Conservation (phyloP, 2,329 filamentous ascomycete species). For the Calcarisporium arbuscula region DNA sequence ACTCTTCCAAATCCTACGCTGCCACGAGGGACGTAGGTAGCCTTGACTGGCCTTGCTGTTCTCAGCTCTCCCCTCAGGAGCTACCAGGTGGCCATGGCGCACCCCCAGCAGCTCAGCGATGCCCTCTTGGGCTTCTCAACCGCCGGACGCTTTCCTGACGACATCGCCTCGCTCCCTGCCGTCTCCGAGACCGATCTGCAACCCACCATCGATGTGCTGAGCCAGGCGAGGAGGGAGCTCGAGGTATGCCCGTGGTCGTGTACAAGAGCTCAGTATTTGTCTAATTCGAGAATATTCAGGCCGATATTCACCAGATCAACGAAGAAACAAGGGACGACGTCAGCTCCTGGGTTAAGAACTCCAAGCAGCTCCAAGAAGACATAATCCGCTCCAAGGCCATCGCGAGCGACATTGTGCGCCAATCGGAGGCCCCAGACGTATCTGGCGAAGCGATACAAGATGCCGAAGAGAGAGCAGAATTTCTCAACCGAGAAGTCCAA, state of each 20-base stretch:
- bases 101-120: slow-evolving; percentile 28
- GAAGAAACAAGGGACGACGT: slow-evolving; percentile 72
- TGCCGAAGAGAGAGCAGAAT: slow-evolving; percentile 48
- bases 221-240: slow-evolving; percentile 27
- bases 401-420: slow-evolving; percentile 72
- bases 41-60: too few species aligned
- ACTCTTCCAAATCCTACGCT: too few species aligned
- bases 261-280: not conserved
- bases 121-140: slow-evolving; percentile 34
- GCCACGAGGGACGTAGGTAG: too few species aligned
- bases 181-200: slow-evolving; percentile 31
- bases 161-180: slow-evolving; percentile 28
- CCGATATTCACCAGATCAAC: slow-evolving; percentile 70
- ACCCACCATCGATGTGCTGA: slow-evolving; percentile 33
- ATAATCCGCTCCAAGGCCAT: slow-evolving; percentile 74
- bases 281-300: slow-evolving; percentile 15
- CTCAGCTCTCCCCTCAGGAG: slow-evolving; percentile 1
- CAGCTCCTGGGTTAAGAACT: slow-evolving; percentile 78
- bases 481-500: slow-evolving; percentile 50
- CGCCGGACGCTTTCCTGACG: slow-evolving; percentile 34
- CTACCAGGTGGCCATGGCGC: slow-evolving; percentile 25
- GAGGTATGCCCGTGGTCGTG: slow-evolving; percentile 26
- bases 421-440: slow-evolving; percentile 59
- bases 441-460: slow-evolving; percentile 47
- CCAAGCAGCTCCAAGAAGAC: slow-evolving; percentile 77